A percentile compares a stretch with the other conserved stretches of the same genome.
Evolutionary conservation across 257 asterid species (phyloP).

Genomic region (Fraxinus cuspidata): DNA sequence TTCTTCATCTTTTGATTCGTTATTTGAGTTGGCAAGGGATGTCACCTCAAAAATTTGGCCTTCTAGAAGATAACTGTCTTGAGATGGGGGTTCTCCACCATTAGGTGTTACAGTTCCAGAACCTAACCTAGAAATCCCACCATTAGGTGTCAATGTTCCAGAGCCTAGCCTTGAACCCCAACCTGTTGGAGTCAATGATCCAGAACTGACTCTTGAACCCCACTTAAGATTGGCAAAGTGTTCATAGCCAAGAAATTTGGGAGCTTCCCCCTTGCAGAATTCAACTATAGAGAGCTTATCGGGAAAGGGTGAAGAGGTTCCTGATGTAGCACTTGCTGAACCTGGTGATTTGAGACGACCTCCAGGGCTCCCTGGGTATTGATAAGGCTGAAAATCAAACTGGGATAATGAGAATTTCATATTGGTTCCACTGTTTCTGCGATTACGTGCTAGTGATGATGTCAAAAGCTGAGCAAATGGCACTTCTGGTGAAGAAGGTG

Average conservation of each 20-base stretch:
- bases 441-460: slow-evolving; percentile 66
- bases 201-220: slow-evolving; percentile 81
- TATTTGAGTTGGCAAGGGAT: slow-evolving; percentile 64
- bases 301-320: slow-evolving; percentile 84
- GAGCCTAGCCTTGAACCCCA: slow-evolving; percentile 64
- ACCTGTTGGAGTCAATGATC: slow-evolving; percentile 55
- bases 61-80: slow-evolving; percentile 42
- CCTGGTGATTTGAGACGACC: slow-evolving; percentile 70
- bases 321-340: slow-evolving; percentile 78
- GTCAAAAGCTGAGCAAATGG: slow-evolving; percentile 90
- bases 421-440: slow-evolving; percentile 49
- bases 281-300: slow-evolving; percentile 52
- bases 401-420: slow-evolving; percentile 62
- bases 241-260: slow-evolving; percentile 67
- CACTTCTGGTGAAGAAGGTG: slow-evolving; percentile 95
- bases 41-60: slow-evolving; percentile 61
- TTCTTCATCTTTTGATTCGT: slow-evolving; percentile 45
- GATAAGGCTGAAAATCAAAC: slow-evolving; percentile 81
- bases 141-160: slow-evolving; percentile 63
- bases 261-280: slow-evolving; percentile 57
- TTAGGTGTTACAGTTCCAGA: slow-evolving; percentile 68
- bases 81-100: slow-evolving; percentile 45
- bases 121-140: slow-evolving; percentile 51
- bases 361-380: slow-evolving; percentile 83
- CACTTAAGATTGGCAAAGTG: slow-evolving; percentile 63